Evolutionary conservation across 73 alveolate species (phyloP).

Genomic region (Tetrahymena borealis): DNA sequence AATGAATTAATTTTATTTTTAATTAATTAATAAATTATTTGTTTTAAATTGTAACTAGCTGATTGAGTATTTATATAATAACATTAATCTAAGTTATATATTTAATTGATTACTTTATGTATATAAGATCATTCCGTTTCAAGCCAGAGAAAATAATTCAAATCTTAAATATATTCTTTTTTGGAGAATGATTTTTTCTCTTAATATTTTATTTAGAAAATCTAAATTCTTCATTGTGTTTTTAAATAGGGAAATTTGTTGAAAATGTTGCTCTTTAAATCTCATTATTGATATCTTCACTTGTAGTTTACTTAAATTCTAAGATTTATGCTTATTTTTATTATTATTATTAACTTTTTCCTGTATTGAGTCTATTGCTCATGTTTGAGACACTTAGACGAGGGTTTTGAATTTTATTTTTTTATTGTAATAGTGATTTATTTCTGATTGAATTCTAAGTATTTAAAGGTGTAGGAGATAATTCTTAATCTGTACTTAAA

Average conservation of each 20-base stretch:
- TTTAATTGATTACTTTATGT: too few species aligned
- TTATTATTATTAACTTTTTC: neutral
- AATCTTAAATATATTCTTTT: neutral
- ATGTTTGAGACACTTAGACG: too few species aligned
- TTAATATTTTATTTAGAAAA: neutral
- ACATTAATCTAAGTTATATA: too few species aligned
- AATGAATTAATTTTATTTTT: too few species aligned
- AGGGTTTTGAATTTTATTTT: neutral
- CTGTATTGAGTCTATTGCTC: too few species aligned
- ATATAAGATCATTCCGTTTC: too few species aligned
- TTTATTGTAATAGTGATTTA: neutral
- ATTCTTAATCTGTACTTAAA: neutral
- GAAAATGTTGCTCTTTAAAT: neutral
- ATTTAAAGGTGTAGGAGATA: neutral
- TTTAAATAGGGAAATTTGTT: neutral
- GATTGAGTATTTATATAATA: too few species aligned
- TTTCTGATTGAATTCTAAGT: neutral
- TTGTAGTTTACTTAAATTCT: neutral
- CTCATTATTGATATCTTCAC: neutral
- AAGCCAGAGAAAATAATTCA: too few species aligned
- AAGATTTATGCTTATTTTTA: neutral
- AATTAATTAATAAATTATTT: too few species aligned
- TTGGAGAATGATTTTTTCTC: neutral
- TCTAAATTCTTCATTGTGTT: neutral
- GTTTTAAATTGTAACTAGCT: too few species aligned